Conservation (phyloP, 495 filamentous ascomycete species). For the Aspergillus sparsus region DNA sequence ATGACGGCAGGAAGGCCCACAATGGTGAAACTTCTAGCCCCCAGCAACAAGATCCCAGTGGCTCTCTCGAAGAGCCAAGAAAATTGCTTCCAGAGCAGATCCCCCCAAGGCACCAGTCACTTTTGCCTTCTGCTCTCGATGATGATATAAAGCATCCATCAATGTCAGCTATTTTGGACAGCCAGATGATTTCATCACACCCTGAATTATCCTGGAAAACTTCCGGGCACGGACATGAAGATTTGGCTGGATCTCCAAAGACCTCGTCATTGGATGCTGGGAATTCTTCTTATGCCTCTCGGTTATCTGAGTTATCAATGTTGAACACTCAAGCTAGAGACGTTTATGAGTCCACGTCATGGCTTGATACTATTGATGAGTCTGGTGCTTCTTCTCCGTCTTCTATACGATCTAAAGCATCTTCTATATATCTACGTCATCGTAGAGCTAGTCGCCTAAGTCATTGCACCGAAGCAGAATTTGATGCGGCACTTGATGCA, state of each 20-base stretch:
- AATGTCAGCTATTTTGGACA: constrained; percentile 5
- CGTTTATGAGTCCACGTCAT: constrained; percentile 79
- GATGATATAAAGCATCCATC: constrained; percentile 26
- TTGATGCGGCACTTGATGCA: constrained; percentile 92
- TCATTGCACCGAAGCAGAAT: constrained; percentile 83
- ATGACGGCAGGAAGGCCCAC: constrained; percentile 39
- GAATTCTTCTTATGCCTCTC: constrained; percentile 19
- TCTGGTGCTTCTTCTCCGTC: constrained; percentile 79
- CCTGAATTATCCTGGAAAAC: constrained; percentile 12
- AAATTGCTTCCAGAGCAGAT: constrained; percentile 29
- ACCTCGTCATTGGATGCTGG: constrained; percentile 15
- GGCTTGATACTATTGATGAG: constrained; percentile 97
- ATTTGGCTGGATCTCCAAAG: constrained; percentile 10
- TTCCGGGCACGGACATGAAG: constrained; percentile 6
- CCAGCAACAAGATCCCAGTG: constrained; percentile 23
- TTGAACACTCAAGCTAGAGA: constrained; percentile 36
- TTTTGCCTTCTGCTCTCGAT: constrained; percentile 35
- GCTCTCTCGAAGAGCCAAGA: constrained; percentile 28
- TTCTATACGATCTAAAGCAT: constrained; percentile 79
- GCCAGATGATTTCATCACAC: constrained; percentile 12
- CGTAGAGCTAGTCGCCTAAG: constrained; percentile 67
- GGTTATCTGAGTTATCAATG: constrained; percentile 33
- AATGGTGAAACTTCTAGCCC: constrained; percentile 8
- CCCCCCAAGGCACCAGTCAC: constrained; percentile 45
- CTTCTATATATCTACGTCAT: constrained; percentile 65